A percentile compares a stretch with the other conserved stretches of the same genome.
Evolutionary conservation across 2,329 filamentous ascomycete genomes (phyloP).

Genomic region (Colletotrichum cordylinicola): DNA sequence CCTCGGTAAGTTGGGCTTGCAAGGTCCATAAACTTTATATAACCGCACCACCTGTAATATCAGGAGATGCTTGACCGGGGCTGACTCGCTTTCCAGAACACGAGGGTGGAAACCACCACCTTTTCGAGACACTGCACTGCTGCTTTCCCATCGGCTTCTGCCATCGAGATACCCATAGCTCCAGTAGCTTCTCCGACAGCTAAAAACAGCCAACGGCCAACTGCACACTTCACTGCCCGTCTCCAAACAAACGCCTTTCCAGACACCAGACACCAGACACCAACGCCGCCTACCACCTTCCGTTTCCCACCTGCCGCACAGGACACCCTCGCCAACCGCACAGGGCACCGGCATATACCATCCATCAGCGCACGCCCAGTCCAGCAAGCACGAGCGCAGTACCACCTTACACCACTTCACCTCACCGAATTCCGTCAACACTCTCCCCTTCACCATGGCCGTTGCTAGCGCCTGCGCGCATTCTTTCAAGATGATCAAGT

Average conservation of each 20-base stretch:
- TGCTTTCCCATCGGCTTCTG: background rate
- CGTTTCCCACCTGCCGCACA: background rate
- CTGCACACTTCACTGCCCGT: background rate
- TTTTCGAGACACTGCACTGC: background rate
- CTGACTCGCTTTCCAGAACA: background rate
- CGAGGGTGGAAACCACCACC: background rate
- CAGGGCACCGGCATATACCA: background rate
- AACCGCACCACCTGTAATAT: background rate
- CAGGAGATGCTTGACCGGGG: background rate
- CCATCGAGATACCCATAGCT: background rate
- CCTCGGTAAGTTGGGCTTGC: background rate
- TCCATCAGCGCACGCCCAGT: background rate
- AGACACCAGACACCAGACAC: background rate
- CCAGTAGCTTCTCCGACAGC: background rate
- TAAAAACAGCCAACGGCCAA: background rate
- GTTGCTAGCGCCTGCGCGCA: conserved; percentile 65
- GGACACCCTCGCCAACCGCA: background rate
- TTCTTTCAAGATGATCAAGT: conserved; percentile 70
- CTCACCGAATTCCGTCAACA: background rate
- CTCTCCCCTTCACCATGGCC: conserved; percentile 46
- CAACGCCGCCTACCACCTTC: background rate
- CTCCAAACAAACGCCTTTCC: background rate
- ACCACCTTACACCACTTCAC: background rate
- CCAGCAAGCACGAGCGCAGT: background rate
- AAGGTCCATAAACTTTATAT: background rate